Conservation (phyloP, 2,329 filamentous ascomycete genomes). For the Niveomyces coronatus region DNA sequence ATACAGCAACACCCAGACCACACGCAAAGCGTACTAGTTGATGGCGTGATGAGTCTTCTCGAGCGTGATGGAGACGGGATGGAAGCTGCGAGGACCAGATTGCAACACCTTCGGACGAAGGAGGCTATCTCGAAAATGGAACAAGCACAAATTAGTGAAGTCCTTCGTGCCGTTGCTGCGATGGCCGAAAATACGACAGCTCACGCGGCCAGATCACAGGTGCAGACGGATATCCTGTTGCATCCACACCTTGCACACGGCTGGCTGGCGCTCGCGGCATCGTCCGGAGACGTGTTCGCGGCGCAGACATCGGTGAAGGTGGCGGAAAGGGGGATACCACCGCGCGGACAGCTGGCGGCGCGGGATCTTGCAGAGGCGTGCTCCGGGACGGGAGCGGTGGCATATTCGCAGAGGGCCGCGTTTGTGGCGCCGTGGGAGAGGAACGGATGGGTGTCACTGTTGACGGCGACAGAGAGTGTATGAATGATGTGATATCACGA, state of each 20-base stretch:
- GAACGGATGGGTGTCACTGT: constrained; percentile 53
- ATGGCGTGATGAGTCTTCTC: constrained; percentile 75
- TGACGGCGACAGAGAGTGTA: constrained; percentile 16
- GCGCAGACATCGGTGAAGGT: constrained; percentile 75
- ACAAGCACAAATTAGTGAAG: constrained; percentile 58
- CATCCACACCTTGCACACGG: constrained; percentile 68
- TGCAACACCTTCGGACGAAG: constrained; percentile 60
- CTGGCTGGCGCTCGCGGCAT: constrained; percentile 64
- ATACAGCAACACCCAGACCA: constrained; percentile 67
- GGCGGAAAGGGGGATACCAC: constrained; percentile 65
- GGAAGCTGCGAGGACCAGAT: constrained; percentile 69
- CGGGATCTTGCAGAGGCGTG: constrained; percentile 63
- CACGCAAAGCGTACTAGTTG: constrained; percentile 65
- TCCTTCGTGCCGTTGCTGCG: constrained; percentile 64
- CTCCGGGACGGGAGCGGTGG: constrained; percentile 58
- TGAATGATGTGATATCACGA: neutral
- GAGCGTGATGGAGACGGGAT: constrained; percentile 70
- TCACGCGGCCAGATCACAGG: constrained; percentile 48
- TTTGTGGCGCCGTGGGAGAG: constrained; percentile 72
- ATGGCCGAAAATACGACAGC: constrained; percentile 39
- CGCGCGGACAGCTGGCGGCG: constrained; percentile 56
- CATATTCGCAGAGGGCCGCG: constrained; percentile 67
- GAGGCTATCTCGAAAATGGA: constrained; percentile 53
- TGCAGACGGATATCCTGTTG: constrained; percentile 69
- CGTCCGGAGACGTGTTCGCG: constrained; percentile 40